Base-by-base conservation (phyloP, 202 grass and related monocot species). In the Dendrocalamus latiflorus region DNA sequence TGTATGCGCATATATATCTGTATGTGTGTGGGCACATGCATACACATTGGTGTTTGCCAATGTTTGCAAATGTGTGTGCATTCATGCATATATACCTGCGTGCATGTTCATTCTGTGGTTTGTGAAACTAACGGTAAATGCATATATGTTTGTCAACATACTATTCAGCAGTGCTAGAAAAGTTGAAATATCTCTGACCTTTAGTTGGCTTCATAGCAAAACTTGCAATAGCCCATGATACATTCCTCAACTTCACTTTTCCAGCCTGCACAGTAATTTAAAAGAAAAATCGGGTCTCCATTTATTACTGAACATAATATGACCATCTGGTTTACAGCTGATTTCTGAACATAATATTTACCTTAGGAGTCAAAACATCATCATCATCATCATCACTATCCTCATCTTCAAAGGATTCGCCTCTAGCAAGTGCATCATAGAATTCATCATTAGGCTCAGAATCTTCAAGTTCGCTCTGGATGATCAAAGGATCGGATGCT, bases 211-310 rank as follows among this genome's bases (percentile, higher is more conserved):
- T 95, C 59, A 95, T 43, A 88, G 90, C 85, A 71, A 98, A 90
- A 83, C 88, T 50, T 62, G 94, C 84, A 72, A 98, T 93, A 83
- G 92, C 95, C 95, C 95, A 98, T 75, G 90, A 88, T 33, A 98
- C 89, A 82, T 98, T 98, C 87, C 85, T 98, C 85, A 94, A 87
- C 89, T 93, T 98, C 82, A 95, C 26, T 82, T 88, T 98, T 88
- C 80, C 87, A 85, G 51, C 64, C 95, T 98, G 81, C 72, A 86
- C 37, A 83, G 13, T 60, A 68, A 81, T 89, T 77, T 65, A 7
- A 18, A 57, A 63, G 69, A 30, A n/a, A 85, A 79, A 64, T 60
- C 79, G 43, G 14, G 65, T 83, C 42, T 71, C 15, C 45, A 51
- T 49, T 85, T 79, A 66, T 36, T 47, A 26, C 50, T 60, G 43